These are phyloP conservation scores for Enteropsectra breve DNA, from an alignment of 371 early-diverging fungal genomes.

Conservation along the genomic window DNA sequence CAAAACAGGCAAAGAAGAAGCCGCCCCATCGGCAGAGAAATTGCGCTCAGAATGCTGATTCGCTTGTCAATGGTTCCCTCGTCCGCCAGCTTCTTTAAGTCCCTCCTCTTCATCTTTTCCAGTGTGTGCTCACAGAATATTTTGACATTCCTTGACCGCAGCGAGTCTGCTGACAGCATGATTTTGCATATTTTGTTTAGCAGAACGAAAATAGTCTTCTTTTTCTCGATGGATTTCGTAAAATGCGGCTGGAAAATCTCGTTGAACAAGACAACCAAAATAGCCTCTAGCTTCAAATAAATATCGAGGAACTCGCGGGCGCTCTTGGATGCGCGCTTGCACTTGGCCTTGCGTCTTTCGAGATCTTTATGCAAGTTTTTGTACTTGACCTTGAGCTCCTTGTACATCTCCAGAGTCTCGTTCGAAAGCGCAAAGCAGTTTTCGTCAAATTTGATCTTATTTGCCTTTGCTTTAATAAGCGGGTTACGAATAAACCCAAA, in stretches of 20 bases:
- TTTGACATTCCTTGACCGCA: background rate
- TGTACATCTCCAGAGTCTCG: slow-evolving; percentile 2
- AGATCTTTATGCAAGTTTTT: background rate
- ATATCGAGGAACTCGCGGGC: slow-evolving; percentile 8
- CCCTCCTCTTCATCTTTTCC: background rate
- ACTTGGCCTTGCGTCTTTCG: background rate
- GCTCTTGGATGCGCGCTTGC: background rate
- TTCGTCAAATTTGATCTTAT: background rate
- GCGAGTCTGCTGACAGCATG: background rate
- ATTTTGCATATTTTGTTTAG: slow-evolving; percentile 20
- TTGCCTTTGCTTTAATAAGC: background rate
- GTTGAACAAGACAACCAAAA: slow-evolving; percentile 14
- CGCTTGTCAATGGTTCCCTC: slow-evolving; percentile 4
- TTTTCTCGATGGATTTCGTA: background rate
- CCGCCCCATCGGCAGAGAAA: slow-evolving; percentile 26
- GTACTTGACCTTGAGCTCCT: background rate
- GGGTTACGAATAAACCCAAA: slow-evolving; percentile 12
- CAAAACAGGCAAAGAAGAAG: slow-evolving; percentile 13
- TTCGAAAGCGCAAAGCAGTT: background rate
- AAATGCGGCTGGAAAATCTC: slow-evolving; percentile 20
- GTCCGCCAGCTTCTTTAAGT: background rate
- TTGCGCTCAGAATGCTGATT: slow-evolving; percentile 4
- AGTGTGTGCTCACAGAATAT: slow-evolving; percentile 1
- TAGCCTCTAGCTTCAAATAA: slow-evolving; percentile 12
- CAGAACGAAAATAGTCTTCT: background rate